Percentiles rank a stretch among this genome's conserved stretches.
These are phyloP conservation scores for Astrocystis sublimbata DNA, from an alignment of 495 filamentous ascomycete species.

Conservation along the genomic window DNA sequence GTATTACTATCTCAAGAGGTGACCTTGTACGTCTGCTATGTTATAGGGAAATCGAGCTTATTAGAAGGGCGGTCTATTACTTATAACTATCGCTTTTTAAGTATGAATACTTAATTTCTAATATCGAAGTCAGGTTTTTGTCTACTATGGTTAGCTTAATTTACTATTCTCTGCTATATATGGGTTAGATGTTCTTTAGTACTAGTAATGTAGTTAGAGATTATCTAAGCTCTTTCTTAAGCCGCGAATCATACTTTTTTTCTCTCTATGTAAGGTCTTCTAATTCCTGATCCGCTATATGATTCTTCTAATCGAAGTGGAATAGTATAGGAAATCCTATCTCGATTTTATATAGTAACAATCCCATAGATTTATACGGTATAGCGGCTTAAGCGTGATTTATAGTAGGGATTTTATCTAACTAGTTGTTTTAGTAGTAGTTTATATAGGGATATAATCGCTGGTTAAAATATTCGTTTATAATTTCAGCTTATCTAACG, in stretches of 20 bases:
- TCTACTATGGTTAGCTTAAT: slow-evolving; percentile 10
- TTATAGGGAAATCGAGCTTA: slow-evolving; percentile 17
- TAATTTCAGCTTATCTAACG: not conserved
- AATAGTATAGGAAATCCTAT: not conserved
- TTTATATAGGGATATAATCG: not conserved
- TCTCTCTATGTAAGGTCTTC: not conserved
- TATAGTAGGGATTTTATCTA: not conserved
- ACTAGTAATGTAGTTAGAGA: not conserved
- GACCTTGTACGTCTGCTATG: slow-evolving; percentile 4
- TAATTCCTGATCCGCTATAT: too few species aligned
- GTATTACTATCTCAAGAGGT: slow-evolving; percentile 2
- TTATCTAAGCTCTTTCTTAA: not conserved
- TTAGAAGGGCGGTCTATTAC: slow-evolving; percentile 6
- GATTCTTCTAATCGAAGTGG: not conserved
- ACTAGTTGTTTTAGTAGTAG: slow-evolving; percentile 8
- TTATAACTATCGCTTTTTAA: not conserved
- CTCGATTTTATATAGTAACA: not conserved
- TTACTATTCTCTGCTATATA: not conserved
- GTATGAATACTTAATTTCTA: slow-evolving; percentile 9
- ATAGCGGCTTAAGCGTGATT: not conserved
- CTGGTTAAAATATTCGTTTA: not conserved
- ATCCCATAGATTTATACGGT: not conserved
- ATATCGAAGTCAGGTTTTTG: slow-evolving; percentile 20
- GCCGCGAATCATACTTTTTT: not conserved
- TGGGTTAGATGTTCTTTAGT: not conserved